Evolutionary conservation across 2,329 filamentous ascomycete genomes (phyloP), one percentile per base, ranked within the genome.

Genomic region (Parafenestella ontariensis): DNA sequence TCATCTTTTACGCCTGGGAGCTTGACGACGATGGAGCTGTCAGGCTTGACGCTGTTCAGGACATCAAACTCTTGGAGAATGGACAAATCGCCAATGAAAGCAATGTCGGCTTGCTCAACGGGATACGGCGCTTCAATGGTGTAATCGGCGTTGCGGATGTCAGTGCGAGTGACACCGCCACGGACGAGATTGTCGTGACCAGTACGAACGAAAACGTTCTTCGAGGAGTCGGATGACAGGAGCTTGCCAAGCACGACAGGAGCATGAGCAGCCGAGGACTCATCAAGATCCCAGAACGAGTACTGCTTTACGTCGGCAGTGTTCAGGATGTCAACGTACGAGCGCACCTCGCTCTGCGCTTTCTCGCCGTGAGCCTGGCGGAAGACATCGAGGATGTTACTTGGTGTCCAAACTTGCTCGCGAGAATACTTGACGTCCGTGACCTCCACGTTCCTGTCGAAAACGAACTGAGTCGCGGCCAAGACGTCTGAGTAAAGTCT

Each of bases 361-460:
- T 78, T 78, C 57, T 77, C 73, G 41, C 73, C 76, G 40, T 73
- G 66, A 47, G 80, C 74, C 56, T 81, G 77, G 46, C 78, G 78
- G 61, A 84, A 77, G 20, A 83, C 74, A 44, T 76, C 76, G 39
- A 79, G 75, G 56, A 83, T 78, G 64, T 81, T 81, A 60, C 73
- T 76, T n/a, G 85, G 80, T 10, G 85, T 85, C 87, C 86, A 89
- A 47, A 82, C 79, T 59, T 87, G 83, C 66, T 86, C 83, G 47
- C 92, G 88, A 13, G 92, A 84, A 77, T 99, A 99, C 81, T 99
- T 99, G 78, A 95, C 81, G 69, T 99, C 95, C 21, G 88, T 79
- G 11, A 96, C 87, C 36, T 83, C 77, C 87, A 91, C 48, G 83
- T 78, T 66, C 46, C 84, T 77, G 47, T 84, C 79, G 49, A 76